Evolutionary conservation across 768 basidiomycete genomes (phyloP), one percentile per base, ranked within the genome.

Genomic region (Tylopilus intermedius): DNA sequence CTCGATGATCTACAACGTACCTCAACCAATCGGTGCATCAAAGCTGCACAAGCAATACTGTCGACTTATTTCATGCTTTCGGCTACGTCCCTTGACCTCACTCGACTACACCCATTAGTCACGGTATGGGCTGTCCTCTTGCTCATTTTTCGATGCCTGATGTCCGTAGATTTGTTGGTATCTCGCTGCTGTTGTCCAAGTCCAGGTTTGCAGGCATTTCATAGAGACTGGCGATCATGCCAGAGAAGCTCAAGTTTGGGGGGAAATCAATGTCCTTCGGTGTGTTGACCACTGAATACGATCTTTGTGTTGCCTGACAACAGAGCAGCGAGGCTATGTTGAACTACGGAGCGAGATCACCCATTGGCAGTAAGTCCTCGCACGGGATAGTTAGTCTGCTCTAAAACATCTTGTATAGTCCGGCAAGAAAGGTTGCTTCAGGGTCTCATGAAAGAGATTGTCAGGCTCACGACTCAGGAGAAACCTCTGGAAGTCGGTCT

Each of bases 261-360:
- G 87, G 0, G 89, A 92, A 68, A 91, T 93, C 65, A 92, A 93
- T 57, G 78, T 88, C 2, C 71, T 92, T 45, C 77, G 89, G 89
- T 87, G 60, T 33, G 78, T 55, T 45, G 9, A 22, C 32, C n/a
- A 37, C 33, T 32, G 27, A 37, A 35, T 38, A 38, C 39, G 40
- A 37, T 13, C 53, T 41, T 29, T 33, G 43, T 51, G 8, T 43
- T 46, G 29, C 35, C 50, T 63, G 43, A 59, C 45, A 33, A 24
- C 27, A 8, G 27, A 58, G 32, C 61, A 90, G 90, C 55, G 85
- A 84, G 61, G 90, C 90, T 1, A 90, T 93, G 88, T 72, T 90
- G 65, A 83, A 79, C 56, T 93, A 89, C 61, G 90, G 90, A 8
- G 71, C 77, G 47, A 80, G 82, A 42, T 93, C 90, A 22, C 87